These are phyloP conservation scores for Calonectria henricotiae DNA, from an alignment of 2,329 filamentous ascomycete species.

Conservation along the genomic window DNA sequence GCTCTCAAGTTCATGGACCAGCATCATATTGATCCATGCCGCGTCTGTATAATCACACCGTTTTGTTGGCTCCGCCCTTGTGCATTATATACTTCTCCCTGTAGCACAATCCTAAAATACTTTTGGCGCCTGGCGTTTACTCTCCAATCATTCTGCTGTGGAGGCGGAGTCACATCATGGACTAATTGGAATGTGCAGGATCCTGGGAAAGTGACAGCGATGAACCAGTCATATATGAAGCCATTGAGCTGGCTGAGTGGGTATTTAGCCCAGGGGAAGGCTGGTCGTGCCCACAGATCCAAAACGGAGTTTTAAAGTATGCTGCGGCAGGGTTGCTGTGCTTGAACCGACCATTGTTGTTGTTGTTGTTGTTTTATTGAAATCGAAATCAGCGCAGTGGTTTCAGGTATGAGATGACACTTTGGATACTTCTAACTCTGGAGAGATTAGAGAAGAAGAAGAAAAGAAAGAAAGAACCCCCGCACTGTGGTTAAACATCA, in stretches of 20 bases:
- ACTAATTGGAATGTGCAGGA: not conserved
- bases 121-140: not conserved
- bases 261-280: not conserved
- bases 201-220: not conserved
- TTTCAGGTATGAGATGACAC: not conserved
- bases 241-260: slow-evolving; percentile 2
- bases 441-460: not conserved
- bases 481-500: not conserved
- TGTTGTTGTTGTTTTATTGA: not conserved
- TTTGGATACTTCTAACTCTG: not conserved
- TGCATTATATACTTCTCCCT: not conserved
- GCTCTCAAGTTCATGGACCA: not conserved
- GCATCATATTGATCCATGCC: not conserved
- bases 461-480: not conserved
- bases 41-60: not conserved
- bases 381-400: not conserved
- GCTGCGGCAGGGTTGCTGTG: not conserved
- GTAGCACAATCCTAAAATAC: no score
- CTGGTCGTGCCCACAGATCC: not conserved
- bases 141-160: not conserved
- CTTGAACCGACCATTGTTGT: no score
- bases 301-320: not conserved
- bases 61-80: not conserved
- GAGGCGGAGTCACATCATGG: slow-evolving; percentile 10
- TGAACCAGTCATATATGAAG: slow-evolving; percentile 2